Evolutionary conservation across 805 yeast genomes (phyloP).

Genomic region (Ogataea pignaliae): DNA sequence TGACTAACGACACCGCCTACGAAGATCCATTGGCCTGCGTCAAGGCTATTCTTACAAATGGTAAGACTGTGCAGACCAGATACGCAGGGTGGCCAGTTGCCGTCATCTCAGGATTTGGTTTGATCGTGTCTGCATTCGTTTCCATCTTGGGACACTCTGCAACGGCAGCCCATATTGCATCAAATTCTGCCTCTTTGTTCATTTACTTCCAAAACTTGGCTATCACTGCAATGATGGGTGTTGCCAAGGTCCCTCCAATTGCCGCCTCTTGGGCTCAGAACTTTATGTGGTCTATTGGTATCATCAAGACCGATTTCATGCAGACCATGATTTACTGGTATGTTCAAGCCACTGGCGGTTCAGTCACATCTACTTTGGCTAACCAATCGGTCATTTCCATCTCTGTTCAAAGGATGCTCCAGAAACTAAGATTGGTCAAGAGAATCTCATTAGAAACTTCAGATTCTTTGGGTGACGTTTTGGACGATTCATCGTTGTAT

Average conservation of each 20-base stretch:
- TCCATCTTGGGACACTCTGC: constrained; percentile 85
- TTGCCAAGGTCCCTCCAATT: constrained; percentile 86
- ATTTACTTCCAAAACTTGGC: constrained; percentile 93
- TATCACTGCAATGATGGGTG: constrained; percentile 93
- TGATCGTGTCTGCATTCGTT: constrained; percentile 80
- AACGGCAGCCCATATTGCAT: constrained; percentile 96
- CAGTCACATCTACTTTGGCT: constrained; percentile 67
- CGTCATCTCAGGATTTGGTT: constrained; percentile 82
- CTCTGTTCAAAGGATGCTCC: constrained; percentile 64
- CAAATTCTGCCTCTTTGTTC: constrained; percentile 88
- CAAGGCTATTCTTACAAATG: constrained; percentile 79
- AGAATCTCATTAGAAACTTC: constrained; percentile 38
- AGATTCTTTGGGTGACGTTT: constrained; percentile 38
- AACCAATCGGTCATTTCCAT: constrained; percentile 66
- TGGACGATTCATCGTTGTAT: constrained; percentile 49
- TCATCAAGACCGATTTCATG: constrained; percentile 70
- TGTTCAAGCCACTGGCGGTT: constrained; percentile 91
- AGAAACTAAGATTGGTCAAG: constrained; percentile 23
- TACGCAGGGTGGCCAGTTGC: constrained; percentile 97
- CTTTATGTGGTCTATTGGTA: constrained; percentile 95
- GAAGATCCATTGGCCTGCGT: constrained; percentile 77
- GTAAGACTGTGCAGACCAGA: constrained; percentile 88
- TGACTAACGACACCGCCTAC: constrained; percentile 39
- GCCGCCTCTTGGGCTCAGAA: constrained; percentile 98
- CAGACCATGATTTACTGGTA: constrained; percentile 89